Evolutionary conservation across 2,329 filamentous ascomycete species (phyloP), one percentile per base, ranked within the genome.

Genomic region (Claviceps capensis): DNA sequence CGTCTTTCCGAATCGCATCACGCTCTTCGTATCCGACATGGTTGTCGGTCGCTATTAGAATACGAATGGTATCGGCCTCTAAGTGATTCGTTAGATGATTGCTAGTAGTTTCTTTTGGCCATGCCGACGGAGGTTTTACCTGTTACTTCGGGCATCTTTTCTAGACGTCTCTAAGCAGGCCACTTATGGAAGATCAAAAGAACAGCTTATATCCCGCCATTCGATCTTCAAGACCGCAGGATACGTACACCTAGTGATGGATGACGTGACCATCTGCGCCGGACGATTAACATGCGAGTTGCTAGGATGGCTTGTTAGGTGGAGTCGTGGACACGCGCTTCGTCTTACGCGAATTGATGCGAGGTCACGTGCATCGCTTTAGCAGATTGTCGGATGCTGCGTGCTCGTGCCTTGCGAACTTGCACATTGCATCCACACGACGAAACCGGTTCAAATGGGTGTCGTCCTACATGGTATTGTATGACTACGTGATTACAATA

Each of bases 21-120:
- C 90, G 83, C 69, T 98, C 93, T 63, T 88, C 87, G 69, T 89
- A 97, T 50, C 93, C 93, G 55, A 98, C 93, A 85, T 98, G 93
- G 60, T 94, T 97, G 67, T 98, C 93, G 16, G 91, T 97, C 41
- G 93, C 85, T 54, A 98, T 78, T 40, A 98, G 82, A 58, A 98
- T 93, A 58, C 88, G 88, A 63, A 98, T 96, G 0, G 88, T 95
- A 70, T 98, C 88, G 60, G 86, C 69, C 52, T 72, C 75, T 77
- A 26, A 42, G 34, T 45, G 22, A 19, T 37, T 23, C 14, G 26
- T 47, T n/a, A 47, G n/a, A 26, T 49, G 16, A 40, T 38, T 43
- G 34, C 45, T 19, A 22, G 19, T 19, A 6, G 17, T 13, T 4
- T 9, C 22, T 37, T n/a, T 16, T 19, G 11, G 22, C 17, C 8